Evolutionary conservation across 1,284 basidiomycete genomes (phyloP).

Genomic region (Rhodotorula sp.): DNA sequence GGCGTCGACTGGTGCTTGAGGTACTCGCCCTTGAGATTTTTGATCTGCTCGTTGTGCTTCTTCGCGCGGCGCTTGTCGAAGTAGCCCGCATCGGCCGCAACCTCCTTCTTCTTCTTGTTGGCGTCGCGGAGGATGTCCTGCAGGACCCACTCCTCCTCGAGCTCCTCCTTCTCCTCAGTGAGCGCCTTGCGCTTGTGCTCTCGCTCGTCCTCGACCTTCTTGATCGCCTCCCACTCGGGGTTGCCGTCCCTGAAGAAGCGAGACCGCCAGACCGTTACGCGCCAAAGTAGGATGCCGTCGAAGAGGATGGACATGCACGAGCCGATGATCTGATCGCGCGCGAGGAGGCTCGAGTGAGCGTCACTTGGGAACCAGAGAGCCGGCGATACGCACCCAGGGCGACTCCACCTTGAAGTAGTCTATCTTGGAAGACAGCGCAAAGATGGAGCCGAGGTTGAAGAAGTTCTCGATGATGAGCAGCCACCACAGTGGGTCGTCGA

Average conservation of each 20-base stretch:
- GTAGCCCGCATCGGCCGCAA: neutral
- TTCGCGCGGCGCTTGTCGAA: neutral
- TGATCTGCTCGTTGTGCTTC: neutral
- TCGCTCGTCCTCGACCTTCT: neutral
- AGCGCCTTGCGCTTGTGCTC: neutral
- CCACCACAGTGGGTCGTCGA: constrained; percentile 8
- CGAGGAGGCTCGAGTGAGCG: neutral
- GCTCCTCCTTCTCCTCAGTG: neutral
- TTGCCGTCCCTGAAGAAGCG: neutral
- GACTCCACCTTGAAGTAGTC: neutral
- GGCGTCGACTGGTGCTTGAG: neutral
- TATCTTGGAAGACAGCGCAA: neutral
- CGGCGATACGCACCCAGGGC: neutral
- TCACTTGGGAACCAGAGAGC: too few species aligned
- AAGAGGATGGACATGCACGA: constrained; percentile 1
- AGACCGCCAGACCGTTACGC: neutral
- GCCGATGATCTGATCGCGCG: constrained; percentile 10
- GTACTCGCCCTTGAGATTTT: neutral
- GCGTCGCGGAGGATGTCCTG: neutral
- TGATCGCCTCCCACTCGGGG: neutral
- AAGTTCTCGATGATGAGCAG: constrained; percentile 13
- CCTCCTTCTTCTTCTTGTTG: neutral
- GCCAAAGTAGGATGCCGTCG: constrained; percentile 1
- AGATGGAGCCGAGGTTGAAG: constrained; percentile 16
- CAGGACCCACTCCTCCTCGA: neutral